Evolutionary conservation across 176 grass and related monocot species (phyloP).

Genomic region (Aegilops speltoides): DNA sequence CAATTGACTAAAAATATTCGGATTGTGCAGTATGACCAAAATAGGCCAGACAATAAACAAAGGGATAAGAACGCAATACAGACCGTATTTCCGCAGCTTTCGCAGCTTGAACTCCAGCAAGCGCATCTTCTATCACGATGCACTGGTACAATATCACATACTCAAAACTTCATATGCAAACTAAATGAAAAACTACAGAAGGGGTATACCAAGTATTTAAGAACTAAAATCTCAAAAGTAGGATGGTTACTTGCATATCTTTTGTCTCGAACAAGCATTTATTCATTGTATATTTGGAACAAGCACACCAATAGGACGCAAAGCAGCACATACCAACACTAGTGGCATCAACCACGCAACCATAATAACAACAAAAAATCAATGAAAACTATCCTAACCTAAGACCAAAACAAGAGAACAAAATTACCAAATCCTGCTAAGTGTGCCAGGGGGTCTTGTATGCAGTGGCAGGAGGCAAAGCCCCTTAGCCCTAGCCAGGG

Average conservation of each 20-base stretch:
- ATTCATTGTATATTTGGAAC: neutral
- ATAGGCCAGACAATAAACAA: constrained; percentile 11
- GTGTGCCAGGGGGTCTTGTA: neutral
- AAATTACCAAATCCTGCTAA: neutral
- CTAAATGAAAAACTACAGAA: neutral
- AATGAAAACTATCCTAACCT: neutral
- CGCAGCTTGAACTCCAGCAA: constrained; percentile 97
- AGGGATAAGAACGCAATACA: constrained; percentile 5
- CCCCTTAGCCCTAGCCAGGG: neutral
- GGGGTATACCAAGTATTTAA: neutral
- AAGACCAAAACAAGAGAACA: neutral
- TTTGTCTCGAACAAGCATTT: neutral
- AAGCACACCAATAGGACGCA: neutral
- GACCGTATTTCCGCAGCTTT: constrained; percentile 92
- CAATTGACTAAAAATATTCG: constrained; percentile 17
- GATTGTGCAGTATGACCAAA: constrained; percentile 19
- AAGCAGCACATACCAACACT: neutral
- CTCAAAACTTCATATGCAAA: constrained; percentile 20
- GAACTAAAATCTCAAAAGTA: neutral
- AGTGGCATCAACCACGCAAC: neutral
- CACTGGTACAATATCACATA: constrained; percentile 52
- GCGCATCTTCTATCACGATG: constrained; percentile 97
- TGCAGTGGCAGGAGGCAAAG: neutral
- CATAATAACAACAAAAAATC: neutral
- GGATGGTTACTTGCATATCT: neutral